Evolutionary conservation across 495 filamentous ascomycete species (phyloP).

Genomic region (Xylaria curta): DNA sequence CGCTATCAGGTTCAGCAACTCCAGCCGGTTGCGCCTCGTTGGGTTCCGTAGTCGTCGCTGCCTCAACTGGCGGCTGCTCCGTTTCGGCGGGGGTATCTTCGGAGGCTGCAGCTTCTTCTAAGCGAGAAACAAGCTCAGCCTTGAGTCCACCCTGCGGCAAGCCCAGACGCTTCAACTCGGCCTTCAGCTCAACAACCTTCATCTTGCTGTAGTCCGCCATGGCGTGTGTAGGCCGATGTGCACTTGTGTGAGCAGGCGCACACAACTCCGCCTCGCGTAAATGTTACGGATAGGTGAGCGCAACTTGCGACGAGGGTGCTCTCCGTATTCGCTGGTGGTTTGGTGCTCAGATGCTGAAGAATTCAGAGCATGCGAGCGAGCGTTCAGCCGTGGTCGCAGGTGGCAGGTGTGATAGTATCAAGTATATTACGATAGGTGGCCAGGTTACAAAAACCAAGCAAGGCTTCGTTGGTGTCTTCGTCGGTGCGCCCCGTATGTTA

Average conservation of each 20-base stretch:
- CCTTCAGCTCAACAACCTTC: conserved; percentile 65
- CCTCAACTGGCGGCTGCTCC: conserved; percentile 24
- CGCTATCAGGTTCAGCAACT: conserved; percentile 25
- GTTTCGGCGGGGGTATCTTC: conserved; percentile 27
- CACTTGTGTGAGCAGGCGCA: neutral
- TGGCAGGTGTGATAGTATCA: neutral
- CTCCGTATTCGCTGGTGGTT: neutral
- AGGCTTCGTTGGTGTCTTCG: neutral
- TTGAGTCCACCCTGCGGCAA: conserved; percentile 63
- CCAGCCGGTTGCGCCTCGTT: conserved; percentile 28
- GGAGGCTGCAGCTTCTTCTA: conserved; percentile 45
- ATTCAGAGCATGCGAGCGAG: neutral
- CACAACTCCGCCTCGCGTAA: neutral
- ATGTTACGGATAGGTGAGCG: neutral
- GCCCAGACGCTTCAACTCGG: conserved; percentile 62
- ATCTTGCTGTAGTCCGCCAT: conserved; percentile 64
- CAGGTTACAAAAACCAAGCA: neutral
- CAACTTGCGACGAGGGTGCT: conserved; percentile 11
- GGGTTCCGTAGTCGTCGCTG: conserved; percentile 14
- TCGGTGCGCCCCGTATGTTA: neutral
- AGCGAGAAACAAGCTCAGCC: conserved; percentile 60
- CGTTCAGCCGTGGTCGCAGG: conserved; percentile 2
- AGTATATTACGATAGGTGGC: neutral
- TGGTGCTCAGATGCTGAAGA: neutral
- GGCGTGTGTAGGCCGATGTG: conserved; percentile 15